Evolutionary conservation across 805 yeast species (phyloP), one percentile per base, ranked within the genome.

Genomic region (Ogataea salicorniae): DNA sequence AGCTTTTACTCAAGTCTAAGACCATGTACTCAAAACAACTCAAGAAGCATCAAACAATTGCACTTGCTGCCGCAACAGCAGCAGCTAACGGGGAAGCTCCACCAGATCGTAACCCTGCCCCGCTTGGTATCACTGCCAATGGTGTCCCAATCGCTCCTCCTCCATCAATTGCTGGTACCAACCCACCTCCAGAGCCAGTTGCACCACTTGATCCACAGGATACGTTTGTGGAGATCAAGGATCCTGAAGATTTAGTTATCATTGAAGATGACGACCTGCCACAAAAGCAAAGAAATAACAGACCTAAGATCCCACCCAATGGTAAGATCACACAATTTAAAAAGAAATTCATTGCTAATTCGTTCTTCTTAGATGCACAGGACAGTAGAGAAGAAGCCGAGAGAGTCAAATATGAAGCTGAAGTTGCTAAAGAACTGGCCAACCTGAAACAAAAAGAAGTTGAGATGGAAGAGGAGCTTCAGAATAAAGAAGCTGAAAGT

Each of bases 231-330:
- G 64, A 57, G 33, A 50, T 62, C 29, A 53, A 56, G 14, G 53
- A 60, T 39, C 66, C 65, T 5, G 65, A 75, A 62, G 69, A 75
- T n/a, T 73, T 81, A n/a, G 66, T 69, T 4, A 63, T 86, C 13
- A 67, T 85, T 43, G 97, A 90, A 60, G 97, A 91, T 58, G 96
- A 87, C 16, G 91, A 86, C 47, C 72, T 88, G 55, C 90, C 96
- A 0, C 80, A 83, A 47, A 89, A 87, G 59, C 87, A 82, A 55
- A 75, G 91, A 47, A 82, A 83, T 51, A 75, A 76, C 29, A 74
- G 91, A 54, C 84, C 96, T 1, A 83, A 90, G 58, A 70, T 94
- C 43, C 96, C 97, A 13, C 96, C 97, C 6, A 86, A 88, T 31
- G 97, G 97, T 35, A 89, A 85, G 64, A 86, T 91, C 35, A 67